Evolutionary conservation across 78 protist genomes (phyloP).

Genomic region (Pigoraptor vietnamica): DNA sequence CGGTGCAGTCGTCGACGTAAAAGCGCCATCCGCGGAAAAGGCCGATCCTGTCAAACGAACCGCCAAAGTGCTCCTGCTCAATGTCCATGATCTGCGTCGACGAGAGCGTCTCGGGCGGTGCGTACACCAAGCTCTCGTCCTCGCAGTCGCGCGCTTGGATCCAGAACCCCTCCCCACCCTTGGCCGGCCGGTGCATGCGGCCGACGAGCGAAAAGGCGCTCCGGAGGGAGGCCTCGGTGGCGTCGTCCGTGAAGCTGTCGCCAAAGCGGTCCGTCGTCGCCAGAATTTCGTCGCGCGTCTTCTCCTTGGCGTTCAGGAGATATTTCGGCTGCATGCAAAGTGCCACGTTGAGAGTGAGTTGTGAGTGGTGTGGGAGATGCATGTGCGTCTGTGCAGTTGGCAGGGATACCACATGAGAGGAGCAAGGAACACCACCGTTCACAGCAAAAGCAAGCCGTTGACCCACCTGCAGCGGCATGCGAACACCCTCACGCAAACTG

Average conservation of each 20-base stretch:
- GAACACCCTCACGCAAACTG: neutral
- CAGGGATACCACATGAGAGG: neutral
- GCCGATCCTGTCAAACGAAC: neutral
- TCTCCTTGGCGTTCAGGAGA: neutral
- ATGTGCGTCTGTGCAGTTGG: neutral
- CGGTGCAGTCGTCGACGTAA: neutral
- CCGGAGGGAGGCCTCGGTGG: neutral
- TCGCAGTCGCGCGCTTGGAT: neutral
- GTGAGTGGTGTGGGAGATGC: too few relatives aligned
- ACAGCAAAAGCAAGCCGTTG: neutral
- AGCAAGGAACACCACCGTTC: neutral
- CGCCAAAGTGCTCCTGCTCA: neutral
- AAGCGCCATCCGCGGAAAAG: neutral
- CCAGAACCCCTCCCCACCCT: neutral
- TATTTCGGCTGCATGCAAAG: neutral
- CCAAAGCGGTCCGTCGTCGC: neutral
- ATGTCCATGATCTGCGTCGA: neutral
- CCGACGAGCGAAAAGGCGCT: neutral
- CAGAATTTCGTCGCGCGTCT: neutral
- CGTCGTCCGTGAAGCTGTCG: neutral
- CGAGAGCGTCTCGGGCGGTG: neutral
- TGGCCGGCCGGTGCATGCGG: neutral
- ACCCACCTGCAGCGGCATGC: neutral
- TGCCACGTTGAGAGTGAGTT: too few relatives aligned
- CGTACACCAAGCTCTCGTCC: neutral